A percentile compares a stretch with the other conserved stretches of the same genome.
Evolutionary conservation across 129 eudicot species (phyloP).

Genomic region (Flaveria ramosissima): DNA sequence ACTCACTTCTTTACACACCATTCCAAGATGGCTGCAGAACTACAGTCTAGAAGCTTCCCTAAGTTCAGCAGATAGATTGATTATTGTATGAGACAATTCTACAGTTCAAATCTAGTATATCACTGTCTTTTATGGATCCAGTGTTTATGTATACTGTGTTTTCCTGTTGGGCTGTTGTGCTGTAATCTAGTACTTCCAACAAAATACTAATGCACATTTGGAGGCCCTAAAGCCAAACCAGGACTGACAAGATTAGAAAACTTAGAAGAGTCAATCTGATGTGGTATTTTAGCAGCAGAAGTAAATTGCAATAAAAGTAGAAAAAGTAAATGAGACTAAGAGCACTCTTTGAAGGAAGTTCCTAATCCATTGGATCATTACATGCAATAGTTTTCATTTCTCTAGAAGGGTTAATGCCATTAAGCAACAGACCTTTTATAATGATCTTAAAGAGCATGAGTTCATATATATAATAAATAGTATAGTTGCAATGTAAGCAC

Average conservation of each 20-base stretch:
- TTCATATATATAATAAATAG: not conserved
- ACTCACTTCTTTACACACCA: not conserved
- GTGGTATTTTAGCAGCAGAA: too few species aligned
- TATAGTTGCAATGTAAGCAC: not conserved
- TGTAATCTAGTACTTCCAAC: not conserved
- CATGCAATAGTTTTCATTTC: not conserved
- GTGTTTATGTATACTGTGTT: not conserved
- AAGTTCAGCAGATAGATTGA: not conserved
- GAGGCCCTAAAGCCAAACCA: not conserved
- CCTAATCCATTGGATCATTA: not conserved
- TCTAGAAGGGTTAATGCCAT: not conserved
- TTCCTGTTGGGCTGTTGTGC: too few species aligned
- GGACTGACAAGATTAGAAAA: too few species aligned
- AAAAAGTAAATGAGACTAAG: not conserved
- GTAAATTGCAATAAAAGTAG: not conserved
- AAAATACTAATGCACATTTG: not conserved
- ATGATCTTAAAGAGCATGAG: not conserved
- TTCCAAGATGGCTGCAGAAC: not conserved
- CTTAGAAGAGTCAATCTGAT: too few species aligned
- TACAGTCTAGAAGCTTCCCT: not conserved
- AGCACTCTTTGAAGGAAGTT: not conserved
- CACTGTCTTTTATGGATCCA: not conserved
- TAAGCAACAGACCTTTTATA: slow-evolving; percentile 4
- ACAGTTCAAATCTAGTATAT: not conserved
- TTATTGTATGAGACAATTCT: not conserved